Evolutionary conservation across 371 early-diverging fungal species (phyloP), one percentile per base, ranked within the genome.

Genomic region (Racocetra persica): DNA sequence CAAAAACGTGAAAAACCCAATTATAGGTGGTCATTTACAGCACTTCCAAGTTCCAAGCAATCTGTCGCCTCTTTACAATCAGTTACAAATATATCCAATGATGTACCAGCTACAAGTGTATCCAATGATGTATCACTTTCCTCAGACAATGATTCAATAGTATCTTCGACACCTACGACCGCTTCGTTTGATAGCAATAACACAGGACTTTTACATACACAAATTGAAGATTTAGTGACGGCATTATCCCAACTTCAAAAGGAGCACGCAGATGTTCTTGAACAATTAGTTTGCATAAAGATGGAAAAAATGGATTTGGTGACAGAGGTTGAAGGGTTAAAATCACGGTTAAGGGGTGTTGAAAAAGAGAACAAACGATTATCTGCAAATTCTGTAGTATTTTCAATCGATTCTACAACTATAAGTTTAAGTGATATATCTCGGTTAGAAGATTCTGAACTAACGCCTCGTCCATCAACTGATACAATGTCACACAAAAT

Each of bases 291-390:
- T 65, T 83, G 86, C n/a, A 83, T 87, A 4, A 84, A 87, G 69
- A 84, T 92, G 86, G 90, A 89, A 41, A 90, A 91, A 82, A 89
- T 90, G 87, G 90, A 92, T 67, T 77, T 83, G 28, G 63, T 85
- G 54, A 83, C 83, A 32, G 85, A 85, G 52, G 66, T 81, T 14
- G 85, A 85, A 36, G 65, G 28, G 41, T 70, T 84, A 51, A 81
- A 79, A 22, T 80, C 69, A 52, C 76, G 71, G 57, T 67, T 85
- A 18, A 11, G 81, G 13, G 84, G 84, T 22, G 73, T 84, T 62
- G 84, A 85, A 57, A 78, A 81, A 26, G 83, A 84, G 65, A 45
- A 45, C 11, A 84, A 84, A 55, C 77, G 85, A 28, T 81, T 59
- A 59, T 79, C 79, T 18, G 20, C 78, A 52, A 49, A 81, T 6